These are phyloP conservation scores for Pseudohalonectria lignicola DNA, from an alignment of 2,329 filamentous ascomycete genomes.

Conservation along the genomic window DNA sequence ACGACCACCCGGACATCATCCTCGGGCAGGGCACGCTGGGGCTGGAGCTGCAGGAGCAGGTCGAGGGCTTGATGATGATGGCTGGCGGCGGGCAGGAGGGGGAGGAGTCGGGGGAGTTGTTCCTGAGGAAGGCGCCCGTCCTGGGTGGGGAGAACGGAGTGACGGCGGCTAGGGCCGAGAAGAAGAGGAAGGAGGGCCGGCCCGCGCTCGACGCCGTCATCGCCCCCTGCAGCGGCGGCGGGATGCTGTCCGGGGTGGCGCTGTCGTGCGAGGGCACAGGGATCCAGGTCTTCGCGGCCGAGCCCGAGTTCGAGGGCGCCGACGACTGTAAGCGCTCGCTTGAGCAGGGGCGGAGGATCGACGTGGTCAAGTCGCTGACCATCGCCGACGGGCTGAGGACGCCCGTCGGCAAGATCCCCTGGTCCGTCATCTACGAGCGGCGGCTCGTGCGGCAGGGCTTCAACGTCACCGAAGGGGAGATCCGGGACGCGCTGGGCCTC, in stretches of 20 bases:
- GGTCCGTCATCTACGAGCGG: conserved; percentile 63
- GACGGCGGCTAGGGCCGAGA: conserved; percentile 4
- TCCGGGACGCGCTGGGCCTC: conserved; percentile 62
- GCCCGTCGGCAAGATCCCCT: conserved; percentile 66
- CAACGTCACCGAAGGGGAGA: conserved; percentile 72
- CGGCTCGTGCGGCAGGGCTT: conserved; percentile 60
- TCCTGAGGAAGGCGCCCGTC: neutral
- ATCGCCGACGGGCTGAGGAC: conserved; percentile 85
- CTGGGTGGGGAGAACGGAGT: conserved; percentile 1
- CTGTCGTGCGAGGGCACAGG: conserved; percentile 62
- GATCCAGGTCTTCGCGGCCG: conserved; percentile 73
- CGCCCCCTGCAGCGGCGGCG: conserved; percentile 77
- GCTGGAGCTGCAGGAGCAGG: conserved; percentile 72
- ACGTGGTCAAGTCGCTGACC: conserved; percentile 62
- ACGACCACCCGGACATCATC: conserved; percentile 86
- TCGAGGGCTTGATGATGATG: conserved; percentile 34
- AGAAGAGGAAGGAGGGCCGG: neutral
- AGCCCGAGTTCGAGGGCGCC: conserved; percentile 71
- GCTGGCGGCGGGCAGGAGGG: conserved; percentile 12
- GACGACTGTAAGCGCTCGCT: conserved; percentile 73
- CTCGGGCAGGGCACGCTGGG: conserved; percentile 87
- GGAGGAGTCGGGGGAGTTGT: conserved; percentile 9
- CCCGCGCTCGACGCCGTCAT: conserved; percentile 57
- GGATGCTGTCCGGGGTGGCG: conserved; percentile 75
- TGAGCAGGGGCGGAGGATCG: conserved; percentile 50